Percentiles rank a stretch among this genome's conserved stretches.
Conservation (phyloP, 73 alveolate species). For the Symbiodinium natans region DNA sequence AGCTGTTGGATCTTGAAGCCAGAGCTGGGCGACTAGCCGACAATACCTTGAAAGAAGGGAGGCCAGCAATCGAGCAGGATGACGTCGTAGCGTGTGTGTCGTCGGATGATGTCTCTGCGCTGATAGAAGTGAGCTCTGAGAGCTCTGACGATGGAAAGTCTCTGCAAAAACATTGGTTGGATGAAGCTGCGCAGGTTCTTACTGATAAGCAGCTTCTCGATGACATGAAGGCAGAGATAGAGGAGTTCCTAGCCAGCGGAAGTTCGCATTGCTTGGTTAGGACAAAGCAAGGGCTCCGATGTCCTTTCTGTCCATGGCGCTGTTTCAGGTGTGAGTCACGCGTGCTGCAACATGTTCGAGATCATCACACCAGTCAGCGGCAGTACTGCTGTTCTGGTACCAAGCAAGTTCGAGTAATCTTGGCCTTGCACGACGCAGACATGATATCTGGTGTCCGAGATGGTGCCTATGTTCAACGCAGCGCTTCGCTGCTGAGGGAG, state of each 20-base stretch:
- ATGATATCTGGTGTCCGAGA: neutral
- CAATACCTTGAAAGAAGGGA: too few species aligned
- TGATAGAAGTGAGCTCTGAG: too few species aligned
- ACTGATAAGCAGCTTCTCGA: too few species aligned
- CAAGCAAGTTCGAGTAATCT: neutral
- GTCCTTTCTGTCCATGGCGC: constrained; percentile 45
- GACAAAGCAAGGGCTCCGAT: neutral
- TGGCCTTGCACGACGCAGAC: constrained; percentile 40
- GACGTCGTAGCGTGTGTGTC: too few species aligned
- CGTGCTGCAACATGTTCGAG: neutral
- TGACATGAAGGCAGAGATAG: too few species aligned
- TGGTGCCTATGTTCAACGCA: neutral
- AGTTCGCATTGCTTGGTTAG: too few species aligned
- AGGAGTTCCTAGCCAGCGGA: too few species aligned
- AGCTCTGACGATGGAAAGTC: too few species aligned
- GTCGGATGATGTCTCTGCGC: too few species aligned
- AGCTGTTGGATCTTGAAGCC: too few species aligned
- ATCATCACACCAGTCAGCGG: neutral
- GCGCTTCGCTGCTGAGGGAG: neutral
- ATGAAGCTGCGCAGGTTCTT: neutral
- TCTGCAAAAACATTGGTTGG: neutral
- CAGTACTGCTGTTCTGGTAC: constrained; percentile 56
- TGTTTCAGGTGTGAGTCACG: neutral
- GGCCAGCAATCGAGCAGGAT: too few species aligned
- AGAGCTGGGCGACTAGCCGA: too few species aligned